Conservation (phyloP, 352 stramenopile genomes). For the Pythium aristosporum region DNA sequence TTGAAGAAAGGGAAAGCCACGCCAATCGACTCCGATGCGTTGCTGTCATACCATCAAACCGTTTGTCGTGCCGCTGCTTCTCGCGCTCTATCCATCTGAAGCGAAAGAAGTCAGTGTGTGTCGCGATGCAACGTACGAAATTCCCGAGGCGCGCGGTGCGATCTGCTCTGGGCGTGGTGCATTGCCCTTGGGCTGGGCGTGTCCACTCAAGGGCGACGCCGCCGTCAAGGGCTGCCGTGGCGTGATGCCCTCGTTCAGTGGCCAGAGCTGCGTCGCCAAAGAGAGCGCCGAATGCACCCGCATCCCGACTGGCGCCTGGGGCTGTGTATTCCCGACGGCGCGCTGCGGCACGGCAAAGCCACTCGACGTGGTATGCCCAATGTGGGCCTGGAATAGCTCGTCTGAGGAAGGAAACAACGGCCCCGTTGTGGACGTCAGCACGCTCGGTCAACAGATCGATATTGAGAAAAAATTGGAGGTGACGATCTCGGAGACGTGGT, state of each 20-base stretch:
- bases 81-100: neutral
- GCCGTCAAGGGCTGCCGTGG: slow-evolving; percentile 27
- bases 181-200: slow-evolving; percentile 22
- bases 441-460: slow-evolving; percentile 3
- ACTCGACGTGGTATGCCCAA: slow-evolving; percentile 20
- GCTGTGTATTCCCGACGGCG: slow-evolving; percentile 31
- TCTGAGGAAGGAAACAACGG: slow-evolving; percentile 14
- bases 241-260: slow-evolving; percentile 30
- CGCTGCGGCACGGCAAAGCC: slow-evolving; percentile 14
- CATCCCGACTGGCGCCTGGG: slow-evolving; percentile 27
- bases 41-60: neutral
- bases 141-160: slow-evolving; percentile 24
- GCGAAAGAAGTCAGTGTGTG: slow-evolving; percentile 26
- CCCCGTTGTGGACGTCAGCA: neutral
- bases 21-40: no score
- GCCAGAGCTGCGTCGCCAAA: slow-evolving; percentile 26
- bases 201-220: slow-evolving; percentile 27
- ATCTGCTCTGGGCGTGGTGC: slow-evolving; percentile 30
- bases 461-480: neutral
- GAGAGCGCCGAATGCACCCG: slow-evolving; percentile 30
- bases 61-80: neutral
- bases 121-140: slow-evolving; percentile 34
- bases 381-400: slow-evolving; percentile 30
- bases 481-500: slow-evolving; percentile 27
- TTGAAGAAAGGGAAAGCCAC: no score